Conservation (phyloP, 257 asterid species). For the Nyctanthes arbortristis region DNA sequence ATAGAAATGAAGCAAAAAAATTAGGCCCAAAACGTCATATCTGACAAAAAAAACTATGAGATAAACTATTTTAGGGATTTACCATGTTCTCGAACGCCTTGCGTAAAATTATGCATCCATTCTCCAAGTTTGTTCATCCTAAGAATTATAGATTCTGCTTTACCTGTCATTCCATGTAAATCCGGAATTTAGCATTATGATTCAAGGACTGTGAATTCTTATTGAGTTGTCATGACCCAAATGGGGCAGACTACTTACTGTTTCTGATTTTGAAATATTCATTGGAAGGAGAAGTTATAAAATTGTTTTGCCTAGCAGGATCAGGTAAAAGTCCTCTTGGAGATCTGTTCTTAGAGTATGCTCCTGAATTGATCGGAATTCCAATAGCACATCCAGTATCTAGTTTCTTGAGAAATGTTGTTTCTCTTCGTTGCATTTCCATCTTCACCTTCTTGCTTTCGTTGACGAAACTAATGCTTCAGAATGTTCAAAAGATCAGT, state of each 20-base stretch:
- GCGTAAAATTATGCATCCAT: too few relatives aligned
- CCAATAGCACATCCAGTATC: conserved; percentile 29
- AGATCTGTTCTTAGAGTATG: conserved; percentile 17
- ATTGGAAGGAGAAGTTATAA: conserved; percentile 29
- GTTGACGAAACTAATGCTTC: too few relatives aligned
- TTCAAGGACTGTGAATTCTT: background rate
- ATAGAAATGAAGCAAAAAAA: too few relatives aligned
- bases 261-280: too few relatives aligned
- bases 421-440: conserved; percentile 23
- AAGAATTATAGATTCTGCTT: too few relatives aligned
- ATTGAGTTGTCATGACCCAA: background rate
- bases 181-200: background rate
- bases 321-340: conserved; percentile 25
- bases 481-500: too few relatives aligned
- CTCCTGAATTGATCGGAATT: conserved; percentile 33
- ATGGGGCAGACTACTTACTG: conserved; percentile 15
- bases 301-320: conserved; percentile 27
- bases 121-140: too few relatives aligned
- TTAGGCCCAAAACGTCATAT: too few relatives aligned
- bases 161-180: conserved; percentile 26
- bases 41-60: too few relatives aligned
- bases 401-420: conserved; percentile 28
- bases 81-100: too few relatives aligned
- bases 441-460: too few relatives aligned
- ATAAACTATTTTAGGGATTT: too few relatives aligned